Conservation (phyloP, 345 rosid genomes). For the Anastatica hierochuntica region DNA sequence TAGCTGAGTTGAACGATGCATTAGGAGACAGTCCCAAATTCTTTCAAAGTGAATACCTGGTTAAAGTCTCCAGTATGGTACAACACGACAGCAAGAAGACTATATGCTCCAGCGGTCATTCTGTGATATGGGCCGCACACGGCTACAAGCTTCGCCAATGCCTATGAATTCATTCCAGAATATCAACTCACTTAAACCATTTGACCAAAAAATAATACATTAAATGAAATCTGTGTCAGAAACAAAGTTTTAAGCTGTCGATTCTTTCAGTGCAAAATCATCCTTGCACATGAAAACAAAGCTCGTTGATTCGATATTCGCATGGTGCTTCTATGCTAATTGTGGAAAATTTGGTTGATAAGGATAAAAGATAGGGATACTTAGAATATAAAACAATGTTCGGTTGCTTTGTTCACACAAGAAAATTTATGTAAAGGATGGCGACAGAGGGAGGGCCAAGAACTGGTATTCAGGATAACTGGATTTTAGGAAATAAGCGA, state of each 20-base stretch:
- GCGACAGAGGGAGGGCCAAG: background rate
- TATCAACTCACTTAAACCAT: conserved; percentile 2
- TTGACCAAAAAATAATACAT: conserved; percentile 2
- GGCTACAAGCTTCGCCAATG: conserved; percentile 79
- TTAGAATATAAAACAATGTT: background rate
- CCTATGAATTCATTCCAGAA: conserved; percentile 43
- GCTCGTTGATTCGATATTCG: too few species aligned
- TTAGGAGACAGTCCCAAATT: background rate
- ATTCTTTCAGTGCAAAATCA: too few species aligned
- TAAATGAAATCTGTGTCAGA: background rate
- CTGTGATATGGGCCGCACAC: conserved; percentile 98
- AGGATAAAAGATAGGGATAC: too few species aligned
- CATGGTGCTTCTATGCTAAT: too few species aligned
- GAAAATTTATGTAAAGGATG: background rate
- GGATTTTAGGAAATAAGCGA: background rate
- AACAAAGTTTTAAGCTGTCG: background rate
- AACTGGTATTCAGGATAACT: conserved; percentile 1
- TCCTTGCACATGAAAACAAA: too few species aligned
- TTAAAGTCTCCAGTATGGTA: conserved; percentile 97
- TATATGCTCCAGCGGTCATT: conserved; percentile 96
- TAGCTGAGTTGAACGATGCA: background rate
- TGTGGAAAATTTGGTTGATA: background rate
- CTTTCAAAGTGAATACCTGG: conserved; percentile 50
- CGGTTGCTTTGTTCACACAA: background rate
- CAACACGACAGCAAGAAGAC: conserved; percentile 93